These are phyloP conservation scores for Neurospora terricola DNA, from an alignment of 495 filamentous ascomycete genomes.

Conservation along the genomic window DNA sequence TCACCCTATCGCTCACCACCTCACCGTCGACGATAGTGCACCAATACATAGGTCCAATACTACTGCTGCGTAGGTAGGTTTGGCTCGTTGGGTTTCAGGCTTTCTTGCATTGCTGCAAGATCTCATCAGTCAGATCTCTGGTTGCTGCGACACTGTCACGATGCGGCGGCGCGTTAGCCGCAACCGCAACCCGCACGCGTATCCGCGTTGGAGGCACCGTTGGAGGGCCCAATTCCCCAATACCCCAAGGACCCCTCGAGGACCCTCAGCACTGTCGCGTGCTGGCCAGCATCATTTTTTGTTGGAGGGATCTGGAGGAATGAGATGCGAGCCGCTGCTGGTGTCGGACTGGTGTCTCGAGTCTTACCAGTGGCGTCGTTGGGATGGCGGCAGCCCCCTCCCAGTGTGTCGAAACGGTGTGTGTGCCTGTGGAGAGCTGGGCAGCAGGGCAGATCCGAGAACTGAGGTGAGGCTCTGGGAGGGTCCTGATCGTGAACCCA, in stretches of 20 bases:
- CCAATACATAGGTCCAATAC: neutral
- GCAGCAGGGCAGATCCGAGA: slow-evolving; percentile 17
- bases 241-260: neutral
- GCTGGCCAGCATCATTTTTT: neutral
- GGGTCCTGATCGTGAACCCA: slow-evolving; percentile 30
- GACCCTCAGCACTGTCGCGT: neutral
- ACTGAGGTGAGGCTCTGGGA: slow-evolving; percentile 29
- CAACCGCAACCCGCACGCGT: neutral
- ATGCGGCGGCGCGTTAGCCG: neutral
- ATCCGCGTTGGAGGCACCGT: neutral
- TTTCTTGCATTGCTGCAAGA: neutral
- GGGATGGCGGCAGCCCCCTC: slow-evolving; percentile 20
- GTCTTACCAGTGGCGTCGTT: slow-evolving; percentile 10
- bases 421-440: slow-evolving; percentile 19
- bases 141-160: neutral
- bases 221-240: neutral
- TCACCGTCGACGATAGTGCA: neutral
- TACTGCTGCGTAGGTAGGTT: neutral
- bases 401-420: slow-evolving; percentile 13
- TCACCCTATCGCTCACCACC: neutral
- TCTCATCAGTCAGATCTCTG: neutral
- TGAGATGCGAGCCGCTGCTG: neutral
- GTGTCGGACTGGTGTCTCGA: neutral
- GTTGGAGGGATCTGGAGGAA: neutral
- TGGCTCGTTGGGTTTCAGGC: neutral